A percentile compares a stretch with the other conserved stretches of the same genome.
Conservation (phyloP, 2,329 filamentous ascomycete genomes). For the Teratosphaeria epicoccoides region DNA sequence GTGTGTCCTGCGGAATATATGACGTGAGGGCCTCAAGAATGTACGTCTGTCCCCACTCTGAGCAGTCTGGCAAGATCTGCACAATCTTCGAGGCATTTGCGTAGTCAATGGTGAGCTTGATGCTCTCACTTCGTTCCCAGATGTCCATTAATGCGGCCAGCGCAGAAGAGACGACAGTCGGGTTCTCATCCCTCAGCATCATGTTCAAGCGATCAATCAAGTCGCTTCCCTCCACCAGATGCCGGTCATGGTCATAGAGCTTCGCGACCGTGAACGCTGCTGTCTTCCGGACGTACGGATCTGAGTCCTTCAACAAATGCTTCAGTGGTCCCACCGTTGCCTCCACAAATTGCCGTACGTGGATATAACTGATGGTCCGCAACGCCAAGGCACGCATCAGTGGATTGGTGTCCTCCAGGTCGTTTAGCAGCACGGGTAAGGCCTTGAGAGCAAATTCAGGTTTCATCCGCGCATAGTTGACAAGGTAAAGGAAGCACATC, state of each 20-base stretch:
- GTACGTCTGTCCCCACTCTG: constrained; percentile 98
- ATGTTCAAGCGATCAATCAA: constrained; percentile 84
- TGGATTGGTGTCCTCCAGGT: constrained; percentile 88
- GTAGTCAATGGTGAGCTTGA: constrained; percentile 97
- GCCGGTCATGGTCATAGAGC: constrained; percentile 89
- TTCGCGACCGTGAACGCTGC: constrained; percentile 95
- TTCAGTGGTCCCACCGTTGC: constrained; percentile 78
- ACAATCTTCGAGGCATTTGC: constrained; percentile 96
- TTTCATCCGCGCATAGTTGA: constrained; percentile 92
- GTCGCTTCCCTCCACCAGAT: constrained; percentile 80
- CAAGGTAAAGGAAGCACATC: constrained; percentile 97
- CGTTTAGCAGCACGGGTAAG: constrained; percentile 74
- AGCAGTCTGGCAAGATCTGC: constrained; percentile 90
- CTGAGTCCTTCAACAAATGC: constrained; percentile 68
- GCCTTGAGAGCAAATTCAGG: constrained; percentile 91
- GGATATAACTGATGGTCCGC: constrained; percentile 93
- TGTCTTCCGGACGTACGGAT: constrained; percentile 96
- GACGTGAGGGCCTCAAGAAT: constrained; percentile 97
- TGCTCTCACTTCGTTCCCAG: constrained; percentile 94
- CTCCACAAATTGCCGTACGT: constrained; percentile 91
- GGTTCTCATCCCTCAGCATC: constrained; percentile 89
- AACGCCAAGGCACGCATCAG: constrained; percentile 84
- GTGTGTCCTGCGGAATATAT: constrained; percentile 84
- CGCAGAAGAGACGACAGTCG: constrained; percentile 91
- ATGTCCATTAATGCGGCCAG: constrained; percentile 90